Base-by-base conservation (phyloP, 1,284 basidiomycete species). In the Irpex sp. region DNA sequence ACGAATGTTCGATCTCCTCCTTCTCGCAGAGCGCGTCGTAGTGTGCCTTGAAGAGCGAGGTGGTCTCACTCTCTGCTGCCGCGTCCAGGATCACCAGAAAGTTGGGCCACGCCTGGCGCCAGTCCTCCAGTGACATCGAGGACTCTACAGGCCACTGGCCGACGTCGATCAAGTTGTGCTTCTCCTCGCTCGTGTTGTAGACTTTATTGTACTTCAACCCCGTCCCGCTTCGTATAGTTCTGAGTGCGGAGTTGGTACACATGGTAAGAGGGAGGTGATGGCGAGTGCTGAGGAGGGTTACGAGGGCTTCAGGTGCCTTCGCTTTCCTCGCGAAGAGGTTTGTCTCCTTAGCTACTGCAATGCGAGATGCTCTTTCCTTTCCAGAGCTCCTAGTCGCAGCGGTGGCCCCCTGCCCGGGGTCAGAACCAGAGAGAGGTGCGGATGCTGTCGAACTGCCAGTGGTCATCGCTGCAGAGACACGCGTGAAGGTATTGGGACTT, bases 241-340 rank as follows among this genome's bases (percentile, higher is more conserved):
- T 54, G 26, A 65, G 31, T 2, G 62, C 64, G 17, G 62, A 54
- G 48, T 54, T 37, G 40, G 64, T 65, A 52, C 62, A 63, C 2
- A 65, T 54, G 1, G 64, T 63, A 5, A 65, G 62, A 9, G 64
- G 64, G 2, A 65, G 40, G 37, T 65, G 58, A 15, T 48, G 58
- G 7, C n/a, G 58, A 37, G 15, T 37, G 13, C 6, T 47, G 37
- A 26, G n/a, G 21, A 26, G 58, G 6, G 58, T 19, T 37, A 26
- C 8, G 19, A 40, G n/a, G 34, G 36, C 9, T 38, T 47, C n/a
- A 13, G 17, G 19, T 4, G 21, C 17, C 15, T 47, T 54, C 21
- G 21, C 21, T 26, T 52, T 52, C 11, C 21, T 17, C 3, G 15
- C 49, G 17, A 52, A 52, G 11, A 17, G 49, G n/a, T 26, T 8